Conservation (phyloP, 345 rosid species). For the Viola odorata region DNA sequence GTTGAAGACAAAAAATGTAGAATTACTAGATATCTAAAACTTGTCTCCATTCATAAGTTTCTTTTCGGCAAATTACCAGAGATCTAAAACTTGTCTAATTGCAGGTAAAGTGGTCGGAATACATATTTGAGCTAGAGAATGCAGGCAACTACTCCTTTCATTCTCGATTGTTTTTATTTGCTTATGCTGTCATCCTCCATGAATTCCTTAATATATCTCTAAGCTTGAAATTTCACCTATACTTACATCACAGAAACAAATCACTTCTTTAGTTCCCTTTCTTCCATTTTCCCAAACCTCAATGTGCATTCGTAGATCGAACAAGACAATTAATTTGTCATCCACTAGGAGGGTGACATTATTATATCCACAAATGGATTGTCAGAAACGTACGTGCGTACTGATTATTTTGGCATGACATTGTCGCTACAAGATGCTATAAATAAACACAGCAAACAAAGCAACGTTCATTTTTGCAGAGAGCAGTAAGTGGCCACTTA, state of each 20-base stretch:
- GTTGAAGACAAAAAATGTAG: too few relatives aligned
- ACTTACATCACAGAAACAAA: too few relatives aligned
- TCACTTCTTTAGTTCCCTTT: too few relatives aligned
- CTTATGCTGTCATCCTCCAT: not conserved
- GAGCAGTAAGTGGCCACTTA: not conserved
- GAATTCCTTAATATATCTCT: too few relatives aligned
- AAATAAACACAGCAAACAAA: conserved; percentile 26
- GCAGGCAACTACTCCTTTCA: conserved; percentile 35
- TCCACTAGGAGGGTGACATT: not conserved
- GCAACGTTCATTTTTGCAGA: conserved; percentile 59
- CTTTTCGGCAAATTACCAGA: too few relatives aligned
- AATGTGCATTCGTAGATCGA: not conserved
- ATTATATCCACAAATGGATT: not conserved
- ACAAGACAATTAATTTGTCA: too few relatives aligned
- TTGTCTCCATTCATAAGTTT: too few relatives aligned
- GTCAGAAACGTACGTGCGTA: not conserved
- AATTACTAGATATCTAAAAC: too few relatives aligned
- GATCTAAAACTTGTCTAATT: conserved; percentile 2
- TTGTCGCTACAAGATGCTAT: not conserved
- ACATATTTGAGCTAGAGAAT: conserved; percentile 80
- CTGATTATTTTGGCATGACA: not conserved
- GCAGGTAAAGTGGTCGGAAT: conserved; percentile 96
- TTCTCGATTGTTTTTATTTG: not conserved
- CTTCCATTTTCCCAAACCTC: too few relatives aligned
- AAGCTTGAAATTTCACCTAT: too few relatives aligned